These are phyloP conservation scores for Chlamydomonas applanata DNA, from an alignment of 139 green algal genomes.

Conservation along the genomic window DNA sequence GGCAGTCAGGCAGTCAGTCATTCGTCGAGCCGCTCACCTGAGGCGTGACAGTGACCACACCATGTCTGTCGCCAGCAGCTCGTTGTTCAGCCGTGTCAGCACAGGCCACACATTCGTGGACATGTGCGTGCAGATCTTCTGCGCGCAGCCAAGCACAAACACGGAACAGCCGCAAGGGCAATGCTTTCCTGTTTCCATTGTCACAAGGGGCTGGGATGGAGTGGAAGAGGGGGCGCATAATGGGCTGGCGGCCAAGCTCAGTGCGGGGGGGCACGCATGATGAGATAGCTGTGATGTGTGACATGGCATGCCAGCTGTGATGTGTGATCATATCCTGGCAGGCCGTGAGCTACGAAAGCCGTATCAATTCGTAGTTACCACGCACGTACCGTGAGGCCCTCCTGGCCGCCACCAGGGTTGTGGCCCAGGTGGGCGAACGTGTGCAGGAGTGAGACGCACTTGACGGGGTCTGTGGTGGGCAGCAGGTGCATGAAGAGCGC, in stretches of 20 bases:
- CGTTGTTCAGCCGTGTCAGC: conserved; percentile 4
- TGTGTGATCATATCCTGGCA: no score
- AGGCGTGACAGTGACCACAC: not conserved
- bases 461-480: not conserved
- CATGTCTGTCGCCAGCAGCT: not conserved
- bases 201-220: no score
- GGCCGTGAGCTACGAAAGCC: no score
- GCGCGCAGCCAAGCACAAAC: not conserved
- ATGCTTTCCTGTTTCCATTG: no score
- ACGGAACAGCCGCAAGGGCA: no score
- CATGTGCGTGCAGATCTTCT: not conserved
- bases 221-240: no score
- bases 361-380: no score
- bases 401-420: not conserved
- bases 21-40: not conserved
- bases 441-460: not conserved
- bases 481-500: conserved; percentile 8
- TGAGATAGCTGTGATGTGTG: no score
- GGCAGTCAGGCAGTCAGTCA: not conserved
- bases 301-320: no score
- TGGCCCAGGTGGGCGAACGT: conserved; percentile 1
- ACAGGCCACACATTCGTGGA: not conserved
- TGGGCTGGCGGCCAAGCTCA: no score
- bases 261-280: no score
- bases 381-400: not conserved